Percentiles rank a stretch among this genome's conserved stretches.
phyloP scores from a whole-genome alignment of 176 grass and related monocot genomes.

The Lolium rigidum region DNA sequence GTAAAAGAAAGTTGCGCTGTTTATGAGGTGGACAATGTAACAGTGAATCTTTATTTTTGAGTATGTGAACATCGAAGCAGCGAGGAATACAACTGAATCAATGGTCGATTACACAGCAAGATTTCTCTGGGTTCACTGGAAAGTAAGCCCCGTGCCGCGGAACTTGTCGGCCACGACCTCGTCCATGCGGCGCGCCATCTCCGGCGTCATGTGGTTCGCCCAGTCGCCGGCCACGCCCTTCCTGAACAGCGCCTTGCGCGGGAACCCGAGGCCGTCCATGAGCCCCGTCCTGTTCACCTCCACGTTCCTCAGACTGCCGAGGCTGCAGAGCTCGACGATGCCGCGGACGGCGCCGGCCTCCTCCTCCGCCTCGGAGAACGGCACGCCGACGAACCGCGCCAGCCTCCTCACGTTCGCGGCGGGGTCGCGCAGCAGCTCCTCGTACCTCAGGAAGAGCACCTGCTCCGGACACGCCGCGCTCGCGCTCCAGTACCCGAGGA shows the following conservation, averaged over 20 bases:
- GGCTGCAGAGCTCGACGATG: conserved; percentile 43
- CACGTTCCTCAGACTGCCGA: background rate
- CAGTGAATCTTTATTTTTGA: background rate
- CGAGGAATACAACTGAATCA: background rate
- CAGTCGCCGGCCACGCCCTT: conserved; percentile 48
- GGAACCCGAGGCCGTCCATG: background rate
- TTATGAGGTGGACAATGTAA: too few species aligned
- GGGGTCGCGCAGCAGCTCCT: conserved; percentile 40
- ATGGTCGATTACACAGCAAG: background rate
- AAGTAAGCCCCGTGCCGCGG: background rate
- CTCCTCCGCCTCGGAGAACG: conserved; percentile 27
- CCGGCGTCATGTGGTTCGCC: conserved; percentile 46
- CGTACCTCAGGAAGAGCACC: conserved; percentile 48
- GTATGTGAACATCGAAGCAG: background rate
- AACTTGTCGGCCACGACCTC: conserved; percentile 16
- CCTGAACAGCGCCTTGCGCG: background rate
- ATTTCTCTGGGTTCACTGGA: background rate
- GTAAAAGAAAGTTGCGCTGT: too few species aligned
- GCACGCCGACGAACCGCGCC: conserved; percentile 37
- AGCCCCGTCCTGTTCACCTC: conserved; percentile 28
- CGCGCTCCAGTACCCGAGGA: conserved; percentile 38
- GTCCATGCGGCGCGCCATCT: conserved; percentile 45
- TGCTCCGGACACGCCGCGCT: background rate
- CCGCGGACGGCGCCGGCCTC: background rate
- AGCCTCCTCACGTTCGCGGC: conserved; percentile 5